phyloP scores from a whole-genome alignment of 495 filamentous ascomycete species.

The Stereocaulon alpinum region DNA sequence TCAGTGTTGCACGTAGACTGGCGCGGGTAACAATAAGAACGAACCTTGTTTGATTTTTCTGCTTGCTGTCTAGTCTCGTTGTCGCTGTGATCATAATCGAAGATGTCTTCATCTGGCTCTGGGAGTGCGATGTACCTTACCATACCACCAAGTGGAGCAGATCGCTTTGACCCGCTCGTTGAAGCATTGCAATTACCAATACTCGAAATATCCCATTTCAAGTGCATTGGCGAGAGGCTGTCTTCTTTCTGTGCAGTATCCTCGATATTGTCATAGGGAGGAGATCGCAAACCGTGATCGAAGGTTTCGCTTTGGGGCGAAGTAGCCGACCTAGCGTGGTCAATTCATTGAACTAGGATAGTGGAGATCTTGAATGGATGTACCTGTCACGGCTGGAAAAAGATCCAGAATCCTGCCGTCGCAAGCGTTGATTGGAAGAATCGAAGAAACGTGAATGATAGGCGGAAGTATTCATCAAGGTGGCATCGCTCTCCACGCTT shows the following conservation, averaged over 20 bases:
- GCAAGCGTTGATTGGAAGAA: not conserved
- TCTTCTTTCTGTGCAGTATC: too few species aligned
- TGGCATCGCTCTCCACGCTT: not conserved
- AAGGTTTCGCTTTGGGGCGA: not conserved
- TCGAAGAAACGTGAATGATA: not conserved
- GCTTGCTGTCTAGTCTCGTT: not conserved
- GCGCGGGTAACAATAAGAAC: not conserved
- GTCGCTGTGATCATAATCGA: not conserved
- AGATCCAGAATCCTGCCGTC: not conserved
- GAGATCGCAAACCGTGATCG: not conserved
- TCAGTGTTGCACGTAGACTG: not conserved
- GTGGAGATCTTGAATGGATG: too few species aligned
- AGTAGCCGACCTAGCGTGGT: not conserved
- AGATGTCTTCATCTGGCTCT: not conserved
- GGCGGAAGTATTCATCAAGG: not conserved
- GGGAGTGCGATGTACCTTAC: not conserved
- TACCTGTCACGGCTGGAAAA: not conserved
- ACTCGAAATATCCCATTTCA: not conserved
- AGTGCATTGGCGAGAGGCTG: not conserved
- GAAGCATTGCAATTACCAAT: not conserved
- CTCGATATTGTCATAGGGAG: not conserved
- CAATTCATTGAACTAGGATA: too few species aligned
- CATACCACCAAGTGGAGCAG: not conserved
- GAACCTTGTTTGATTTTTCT: not conserved
- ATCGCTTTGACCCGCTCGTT: not conserved